Evolutionary conservation across 1,284 basidiomycete genomes (phyloP).

Genomic region (Malassezia brasiliensis): DNA sequence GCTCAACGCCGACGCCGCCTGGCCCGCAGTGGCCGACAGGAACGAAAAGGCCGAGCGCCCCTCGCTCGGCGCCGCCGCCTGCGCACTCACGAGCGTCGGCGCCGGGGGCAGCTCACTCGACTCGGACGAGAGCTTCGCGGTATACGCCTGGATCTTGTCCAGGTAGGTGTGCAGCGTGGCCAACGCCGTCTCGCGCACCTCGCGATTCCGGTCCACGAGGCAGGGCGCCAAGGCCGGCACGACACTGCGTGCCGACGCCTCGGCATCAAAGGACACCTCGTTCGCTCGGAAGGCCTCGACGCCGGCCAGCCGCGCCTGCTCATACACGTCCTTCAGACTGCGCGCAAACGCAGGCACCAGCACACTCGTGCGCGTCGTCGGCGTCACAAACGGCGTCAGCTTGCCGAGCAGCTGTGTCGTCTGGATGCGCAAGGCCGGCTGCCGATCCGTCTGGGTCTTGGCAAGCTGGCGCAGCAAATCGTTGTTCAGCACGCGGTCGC

Average conservation of each 20-base stretch:
- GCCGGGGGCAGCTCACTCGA: background rate
- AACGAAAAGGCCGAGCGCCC: conserved; percentile 6
- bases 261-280: conserved; percentile 65
- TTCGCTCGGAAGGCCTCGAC: conserved; percentile 94
- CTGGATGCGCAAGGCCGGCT: conserved; percentile 91
- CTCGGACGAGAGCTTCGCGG: background rate
- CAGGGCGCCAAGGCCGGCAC: conserved; percentile 37
- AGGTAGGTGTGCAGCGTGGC: conserved; percentile 36
- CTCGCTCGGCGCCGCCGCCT: background rate
- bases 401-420: conserved; percentile 92
- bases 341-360: conserved; percentile 88
- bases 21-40: conserved; percentile 29
- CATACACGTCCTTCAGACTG: conserved; percentile 80
- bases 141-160: conserved; percentile 17
- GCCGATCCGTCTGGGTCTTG: conserved; percentile 80
- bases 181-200: conserved; percentile 38
- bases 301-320: conserved; percentile 85
- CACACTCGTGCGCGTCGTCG: conserved; percentile 79
- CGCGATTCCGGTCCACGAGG: conserved; percentile 39
- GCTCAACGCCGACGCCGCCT: conserved; percentile 35
- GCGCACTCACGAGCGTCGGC: background rate
- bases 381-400: conserved; percentile 70
- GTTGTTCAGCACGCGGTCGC: conserved; percentile 87
- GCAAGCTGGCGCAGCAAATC: conserved; percentile 86
- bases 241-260: conserved; percentile 31